These are phyloP conservation scores for Erysimum cheiranthoides DNA, from an alignment of 345 rosid genomes.

Conservation along the genomic window DNA sequence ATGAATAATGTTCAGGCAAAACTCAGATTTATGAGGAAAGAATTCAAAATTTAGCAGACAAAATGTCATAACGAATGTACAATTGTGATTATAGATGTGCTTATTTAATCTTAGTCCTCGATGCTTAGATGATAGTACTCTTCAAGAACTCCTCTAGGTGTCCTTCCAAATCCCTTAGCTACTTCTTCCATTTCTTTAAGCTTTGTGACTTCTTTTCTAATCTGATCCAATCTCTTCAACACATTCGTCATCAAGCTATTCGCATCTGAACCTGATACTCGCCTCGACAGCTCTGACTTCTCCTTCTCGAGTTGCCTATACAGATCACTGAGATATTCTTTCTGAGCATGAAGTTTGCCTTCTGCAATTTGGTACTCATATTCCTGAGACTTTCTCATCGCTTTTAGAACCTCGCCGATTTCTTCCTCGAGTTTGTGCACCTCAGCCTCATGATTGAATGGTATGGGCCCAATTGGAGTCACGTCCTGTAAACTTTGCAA, in stretches of 20 bases:
- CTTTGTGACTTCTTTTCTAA: conserved; percentile 59
- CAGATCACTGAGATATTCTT: conserved; percentile 60
- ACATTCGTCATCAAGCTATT: conserved; percentile 51
- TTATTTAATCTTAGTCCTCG: conserved; percentile 42
- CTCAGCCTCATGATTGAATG: conserved; percentile 53
- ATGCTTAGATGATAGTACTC: conserved; percentile 57
- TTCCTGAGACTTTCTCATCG: conserved; percentile 64
- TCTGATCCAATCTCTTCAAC: conserved; percentile 58
- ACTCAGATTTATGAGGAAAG: conserved; percentile 21
- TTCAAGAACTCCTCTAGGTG: conserved; percentile 57
- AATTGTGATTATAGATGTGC: conserved; percentile 4
- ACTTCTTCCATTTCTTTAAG: conserved; percentile 76
- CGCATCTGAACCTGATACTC: conserved; percentile 38
- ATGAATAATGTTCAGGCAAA: conserved; percentile 4
- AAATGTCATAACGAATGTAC: conserved; percentile 22
- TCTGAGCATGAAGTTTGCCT: conserved; percentile 63
- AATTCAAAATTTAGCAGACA: conserved; percentile 8
- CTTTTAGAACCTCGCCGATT: conserved; percentile 62
- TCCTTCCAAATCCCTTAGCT: conserved; percentile 74
- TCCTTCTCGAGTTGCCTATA: conserved; percentile 73
- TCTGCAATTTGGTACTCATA: conserved; percentile 69
- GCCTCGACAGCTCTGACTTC: conserved; percentile 53
- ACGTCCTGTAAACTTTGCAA: conserved; percentile 45
- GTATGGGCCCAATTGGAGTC: conserved; percentile 40
- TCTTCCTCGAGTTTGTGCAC: conserved; percentile 68